phyloP scores from a whole-genome alignment of 345 rosid species.

The Eutrema yunnanense region DNA sequence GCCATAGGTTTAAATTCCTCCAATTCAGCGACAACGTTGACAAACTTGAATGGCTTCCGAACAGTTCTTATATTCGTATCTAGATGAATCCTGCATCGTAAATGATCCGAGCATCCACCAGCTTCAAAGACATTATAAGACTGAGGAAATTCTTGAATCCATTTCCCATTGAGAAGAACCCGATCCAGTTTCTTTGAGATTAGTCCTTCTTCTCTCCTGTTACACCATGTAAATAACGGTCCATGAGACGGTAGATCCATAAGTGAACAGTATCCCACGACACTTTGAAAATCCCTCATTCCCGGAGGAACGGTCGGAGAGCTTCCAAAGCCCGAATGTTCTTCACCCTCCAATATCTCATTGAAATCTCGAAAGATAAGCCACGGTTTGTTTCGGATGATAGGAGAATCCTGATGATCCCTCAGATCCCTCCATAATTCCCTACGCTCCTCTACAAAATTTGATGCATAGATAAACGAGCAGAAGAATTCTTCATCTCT shows the following conservation, averaged over 20 bases:
- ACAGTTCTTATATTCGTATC: fast-evolving
- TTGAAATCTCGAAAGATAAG: too few species aligned
- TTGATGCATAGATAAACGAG: too few species aligned
- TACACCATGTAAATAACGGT: neutral
- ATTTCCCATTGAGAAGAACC: neutral
- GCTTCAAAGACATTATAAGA: neutral
- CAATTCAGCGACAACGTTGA: neutral
- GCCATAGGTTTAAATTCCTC: too few species aligned
- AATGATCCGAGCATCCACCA: neutral
- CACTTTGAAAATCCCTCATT: too few species aligned
- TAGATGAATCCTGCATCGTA: neutral
- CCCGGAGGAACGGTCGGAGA: too few species aligned
- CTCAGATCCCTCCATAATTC: too few species aligned
- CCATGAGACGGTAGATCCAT: neutral
- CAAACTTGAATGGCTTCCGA: neutral
- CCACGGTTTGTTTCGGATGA: too few species aligned
- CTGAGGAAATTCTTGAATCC: neutral
- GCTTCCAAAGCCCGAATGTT: too few species aligned
- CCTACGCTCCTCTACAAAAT: too few species aligned
- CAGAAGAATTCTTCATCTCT: too few species aligned
- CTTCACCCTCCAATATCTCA: too few species aligned
- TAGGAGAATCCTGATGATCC: too few species aligned
- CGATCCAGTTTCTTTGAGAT: neutral
- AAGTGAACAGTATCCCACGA: neutral
- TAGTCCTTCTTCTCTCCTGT: neutral